Percentiles rank a stretch among this genome's conserved stretches.
Conservation (phyloP, 2,329 filamentous ascomycete species). For the Pseudopithomyces chartarum region DNA sequence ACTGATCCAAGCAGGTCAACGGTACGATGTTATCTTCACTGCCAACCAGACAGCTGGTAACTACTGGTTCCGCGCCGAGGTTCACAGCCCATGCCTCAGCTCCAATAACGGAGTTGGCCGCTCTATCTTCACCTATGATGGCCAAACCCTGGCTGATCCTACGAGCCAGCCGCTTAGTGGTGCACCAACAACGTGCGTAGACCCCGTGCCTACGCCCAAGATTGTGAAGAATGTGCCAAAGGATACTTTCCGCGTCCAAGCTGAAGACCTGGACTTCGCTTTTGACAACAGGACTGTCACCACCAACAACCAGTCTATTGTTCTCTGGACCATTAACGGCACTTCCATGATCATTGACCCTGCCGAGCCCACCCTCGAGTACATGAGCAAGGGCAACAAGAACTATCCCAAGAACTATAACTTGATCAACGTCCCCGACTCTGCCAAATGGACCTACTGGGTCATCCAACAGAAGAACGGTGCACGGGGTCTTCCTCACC, state of each 20-base stretch:
- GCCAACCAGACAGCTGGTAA: slow-evolving; percentile 38
- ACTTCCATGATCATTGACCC: slow-evolving; percentile 55
- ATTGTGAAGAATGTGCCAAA: slow-evolving; percentile 43
- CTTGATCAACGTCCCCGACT: slow-evolving; percentile 47
- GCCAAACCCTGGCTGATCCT: slow-evolving; percentile 41
- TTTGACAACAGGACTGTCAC: slow-evolving; percentile 33
- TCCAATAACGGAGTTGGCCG: slow-evolving; percentile 33
- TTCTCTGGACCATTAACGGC: slow-evolving; percentile 48
- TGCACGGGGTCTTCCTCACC: slow-evolving; percentile 27
- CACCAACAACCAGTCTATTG: slow-evolving; percentile 27
- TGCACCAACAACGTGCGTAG: slow-evolving; percentile 39
- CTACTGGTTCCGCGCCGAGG: slow-evolving; percentile 42
- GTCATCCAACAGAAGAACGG: slow-evolving; percentile 50
- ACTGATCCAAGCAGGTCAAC: slow-evolving; percentile 26
- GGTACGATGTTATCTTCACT: slow-evolving; percentile 43
- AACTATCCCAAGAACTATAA: slow-evolving; percentile 48
- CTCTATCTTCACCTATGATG: slow-evolving; percentile 47
- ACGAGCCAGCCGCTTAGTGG: slow-evolving; percentile 29
- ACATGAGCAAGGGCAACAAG: slow-evolving; percentile 48
- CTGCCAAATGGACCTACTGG: slow-evolving; percentile 52
- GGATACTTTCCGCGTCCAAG: slow-evolving; percentile 28
- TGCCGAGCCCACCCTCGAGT: slow-evolving; percentile 53
- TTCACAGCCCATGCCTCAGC: slow-evolving; percentile 29
- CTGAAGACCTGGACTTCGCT: slow-evolving; percentile 30
- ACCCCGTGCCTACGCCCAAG: slow-evolving; percentile 42